phyloP scores from a whole-genome alignment of 2,329 filamentous ascomycete genomes.

The Penicillium paneum region DNA sequence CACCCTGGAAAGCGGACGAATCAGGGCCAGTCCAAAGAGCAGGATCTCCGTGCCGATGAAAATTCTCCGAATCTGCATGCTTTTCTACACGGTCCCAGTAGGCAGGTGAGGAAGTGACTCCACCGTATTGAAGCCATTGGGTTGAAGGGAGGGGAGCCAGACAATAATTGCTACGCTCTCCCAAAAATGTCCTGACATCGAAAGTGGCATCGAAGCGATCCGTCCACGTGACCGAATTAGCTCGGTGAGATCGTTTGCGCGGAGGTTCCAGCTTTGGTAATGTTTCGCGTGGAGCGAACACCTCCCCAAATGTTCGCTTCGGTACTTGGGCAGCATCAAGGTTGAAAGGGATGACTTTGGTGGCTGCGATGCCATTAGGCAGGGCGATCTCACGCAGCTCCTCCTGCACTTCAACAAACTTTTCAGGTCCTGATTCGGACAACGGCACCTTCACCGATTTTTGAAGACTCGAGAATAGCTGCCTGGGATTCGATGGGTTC shows the following conservation, averaged over 20 bases:
- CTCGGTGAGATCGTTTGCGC: constrained; percentile 35
- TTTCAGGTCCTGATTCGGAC: constrained; percentile 36
- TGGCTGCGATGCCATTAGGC: constrained; percentile 70
- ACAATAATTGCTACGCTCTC: constrained; percentile 42
- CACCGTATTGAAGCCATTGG: constrained; percentile 46
- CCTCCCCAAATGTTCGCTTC: constrained; percentile 44
- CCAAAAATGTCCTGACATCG: constrained; percentile 33
- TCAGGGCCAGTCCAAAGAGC: constrained; percentile 32
- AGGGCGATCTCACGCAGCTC: constrained; percentile 63
- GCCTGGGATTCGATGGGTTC: constrained; percentile 68
- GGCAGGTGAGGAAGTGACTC: constrained; percentile 37
- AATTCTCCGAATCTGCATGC: constrained; percentile 23
- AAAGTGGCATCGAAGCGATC: constrained; percentile 42
- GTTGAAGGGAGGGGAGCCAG: constrained; percentile 40
- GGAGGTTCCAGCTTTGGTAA: constrained; percentile 43
- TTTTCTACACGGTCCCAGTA: constrained; percentile 40
- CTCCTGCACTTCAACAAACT: constrained; percentile 42
- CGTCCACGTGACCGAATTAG: constrained; percentile 37
- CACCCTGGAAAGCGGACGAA: constrained; percentile 40
- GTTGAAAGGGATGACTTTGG: constrained; percentile 59
- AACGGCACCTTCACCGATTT: constrained; percentile 40
- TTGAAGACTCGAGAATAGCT: constrained; percentile 83
- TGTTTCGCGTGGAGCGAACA: constrained; percentile 42
- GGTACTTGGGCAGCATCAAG: constrained; percentile 29
- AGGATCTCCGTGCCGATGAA: constrained; percentile 27